Conservation (phyloP, 495 filamentous ascomycete species). For the Bathelium albidoporum region DNA sequence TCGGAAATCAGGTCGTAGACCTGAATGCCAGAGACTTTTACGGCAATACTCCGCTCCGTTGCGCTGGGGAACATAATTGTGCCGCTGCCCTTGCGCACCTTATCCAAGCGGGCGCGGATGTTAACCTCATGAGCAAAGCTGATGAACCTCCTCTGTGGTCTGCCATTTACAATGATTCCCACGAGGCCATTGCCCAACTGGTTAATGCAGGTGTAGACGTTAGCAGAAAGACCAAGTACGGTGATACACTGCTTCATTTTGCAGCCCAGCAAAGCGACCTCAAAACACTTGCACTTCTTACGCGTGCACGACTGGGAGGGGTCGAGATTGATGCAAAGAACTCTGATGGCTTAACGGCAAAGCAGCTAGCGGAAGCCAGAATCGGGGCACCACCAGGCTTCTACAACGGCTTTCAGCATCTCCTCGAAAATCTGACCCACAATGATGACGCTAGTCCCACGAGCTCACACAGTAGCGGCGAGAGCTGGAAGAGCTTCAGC, state of each 20-base stretch:
- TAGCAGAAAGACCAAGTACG: not conserved
- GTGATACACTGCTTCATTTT: not conserved
- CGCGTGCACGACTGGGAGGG: not conserved
- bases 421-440: not conserved
- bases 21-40: slow-evolving; percentile 1
- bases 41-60: not conserved
- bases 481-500: slow-evolving; percentile 4
- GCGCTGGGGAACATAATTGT: not conserved
- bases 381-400: not conserved
- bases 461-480: not conserved
- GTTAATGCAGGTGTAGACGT: not conserved
- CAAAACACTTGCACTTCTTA: not conserved
- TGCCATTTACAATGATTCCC: slow-evolving; percentile 1
- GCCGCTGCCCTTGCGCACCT: not conserved
- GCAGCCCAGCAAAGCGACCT: not conserved
- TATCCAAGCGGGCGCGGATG: not conserved
- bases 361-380: not conserved
- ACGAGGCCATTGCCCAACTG: not conserved
- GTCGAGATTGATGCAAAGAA: not conserved
- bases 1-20: not conserved
- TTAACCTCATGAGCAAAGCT: not conserved
- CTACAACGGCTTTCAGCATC: not conserved
- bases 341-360: not conserved
- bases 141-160: not conserved
- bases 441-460: not conserved